Evolutionary conservation across 495 filamentous ascomycete genomes (phyloP).

Genomic region (Copromyces sp.): DNA sequence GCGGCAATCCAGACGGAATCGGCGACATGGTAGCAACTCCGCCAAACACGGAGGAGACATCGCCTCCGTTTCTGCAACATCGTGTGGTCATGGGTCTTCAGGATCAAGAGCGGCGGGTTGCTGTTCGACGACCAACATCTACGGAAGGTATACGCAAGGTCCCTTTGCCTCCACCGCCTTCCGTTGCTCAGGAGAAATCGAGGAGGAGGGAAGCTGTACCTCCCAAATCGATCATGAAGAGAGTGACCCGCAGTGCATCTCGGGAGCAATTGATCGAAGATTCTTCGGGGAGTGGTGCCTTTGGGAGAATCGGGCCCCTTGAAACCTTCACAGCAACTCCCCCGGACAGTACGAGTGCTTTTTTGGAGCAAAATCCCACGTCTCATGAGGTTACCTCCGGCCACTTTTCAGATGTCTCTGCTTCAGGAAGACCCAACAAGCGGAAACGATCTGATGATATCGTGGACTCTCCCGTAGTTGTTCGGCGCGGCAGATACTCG

Average conservation of each 20-base stretch:
- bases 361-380: neutral
- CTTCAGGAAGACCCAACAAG: neutral
- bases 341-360: neutral
- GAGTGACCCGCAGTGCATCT: constrained; percentile 7
- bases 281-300: neutral
- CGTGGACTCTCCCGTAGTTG: neutral
- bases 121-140: constrained; percentile 27
- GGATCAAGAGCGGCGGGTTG: constrained; percentile 21
- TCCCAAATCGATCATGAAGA: constrained; percentile 33
- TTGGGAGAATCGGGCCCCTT: neutral
- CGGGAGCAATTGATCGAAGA: neutral
- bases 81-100: neutral
- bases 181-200: constrained; percentile 30
- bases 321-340: neutral
- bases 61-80: neutral
- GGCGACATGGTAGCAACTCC: neutral
- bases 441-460: constrained; percentile 3
- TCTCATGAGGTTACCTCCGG: neutral
- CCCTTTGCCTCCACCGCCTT: constrained; percentile 11
- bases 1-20: neutral
- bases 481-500: neutral
- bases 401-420: neutral
- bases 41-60: neutral
- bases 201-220: constrained; percentile 20
- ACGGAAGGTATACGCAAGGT: constrained; percentile 6